A percentile compares a stretch with the other conserved stretches of the same genome.
These are phyloP conservation scores for Prosopis cineraria DNA, from an alignment of 306 rosid genomes.

Conservation along the genomic window DNA sequence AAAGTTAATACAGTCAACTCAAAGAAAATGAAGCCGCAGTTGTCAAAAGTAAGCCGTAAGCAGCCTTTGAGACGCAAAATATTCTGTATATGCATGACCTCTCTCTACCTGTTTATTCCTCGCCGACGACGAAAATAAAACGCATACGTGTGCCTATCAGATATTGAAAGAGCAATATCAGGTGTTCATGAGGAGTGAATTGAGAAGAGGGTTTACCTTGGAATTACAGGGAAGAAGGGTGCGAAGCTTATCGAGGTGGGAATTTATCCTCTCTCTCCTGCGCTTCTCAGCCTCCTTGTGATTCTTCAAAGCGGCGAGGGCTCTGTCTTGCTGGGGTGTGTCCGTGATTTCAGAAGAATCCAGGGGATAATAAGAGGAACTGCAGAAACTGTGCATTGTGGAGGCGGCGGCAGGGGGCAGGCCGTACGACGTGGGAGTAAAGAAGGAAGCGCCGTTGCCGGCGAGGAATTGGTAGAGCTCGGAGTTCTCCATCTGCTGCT, in stretches of 20 bases:
- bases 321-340: constrained; percentile 67
- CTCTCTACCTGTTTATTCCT: neutral
- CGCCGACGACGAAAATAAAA: neutral
- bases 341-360: constrained; percentile 52
- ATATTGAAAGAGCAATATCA: no score
- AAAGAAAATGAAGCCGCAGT: neutral
- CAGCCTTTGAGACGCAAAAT: constrained; percentile 33
- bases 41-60: constrained; percentile 37
- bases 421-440: constrained; percentile 26
- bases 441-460: constrained; percentile 44
- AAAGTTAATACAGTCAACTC: neutral
- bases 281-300: constrained; percentile 98
- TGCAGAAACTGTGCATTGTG: constrained; percentile 59
- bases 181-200: no score
- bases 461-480: constrained; percentile 61
- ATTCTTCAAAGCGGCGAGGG: constrained; percentile 82
- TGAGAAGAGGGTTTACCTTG: constrained; percentile 53
- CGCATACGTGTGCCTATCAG: no score
- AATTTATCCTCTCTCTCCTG: constrained; percentile 85
- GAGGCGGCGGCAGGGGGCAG: constrained; percentile 12
- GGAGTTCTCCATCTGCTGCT: constrained; percentile 57
- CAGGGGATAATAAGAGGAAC: constrained; percentile 68
- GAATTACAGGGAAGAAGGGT: constrained; percentile 97
- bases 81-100: neutral
- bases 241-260: constrained; percentile 90